Evolutionary conservation across 495 filamentous ascomycete species (phyloP).

Genomic region (Paragyromitra xinjiangensis): DNA sequence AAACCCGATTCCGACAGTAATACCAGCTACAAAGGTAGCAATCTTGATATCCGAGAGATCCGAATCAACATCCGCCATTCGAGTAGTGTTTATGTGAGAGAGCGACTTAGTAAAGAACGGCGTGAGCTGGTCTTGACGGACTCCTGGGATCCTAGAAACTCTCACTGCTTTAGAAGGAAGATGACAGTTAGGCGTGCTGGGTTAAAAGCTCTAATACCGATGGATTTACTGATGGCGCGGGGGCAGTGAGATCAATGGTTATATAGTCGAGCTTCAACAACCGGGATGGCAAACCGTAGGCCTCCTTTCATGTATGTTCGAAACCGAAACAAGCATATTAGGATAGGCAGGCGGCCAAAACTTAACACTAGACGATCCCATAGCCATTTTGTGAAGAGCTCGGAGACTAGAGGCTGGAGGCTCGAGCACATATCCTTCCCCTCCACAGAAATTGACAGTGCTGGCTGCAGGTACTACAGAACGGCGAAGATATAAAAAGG

Average conservation of each 20-base stretch:
- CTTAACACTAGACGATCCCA: not conserved
- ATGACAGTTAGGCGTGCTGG: not conserved
- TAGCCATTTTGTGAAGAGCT: not conserved
- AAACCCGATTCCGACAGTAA: slow-evolving; percentile 59
- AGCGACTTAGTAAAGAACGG: not conserved
- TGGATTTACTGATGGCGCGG: not conserved
- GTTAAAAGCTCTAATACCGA: not conserved
- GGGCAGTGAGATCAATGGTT: not conserved
- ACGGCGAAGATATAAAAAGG: not conserved
- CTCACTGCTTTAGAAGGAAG: not conserved
- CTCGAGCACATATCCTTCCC: slow-evolving; percentile 4
- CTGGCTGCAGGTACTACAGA: not conserved
- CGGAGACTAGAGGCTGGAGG: not conserved
- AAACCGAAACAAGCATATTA: not conserved
- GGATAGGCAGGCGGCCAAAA: not conserved
- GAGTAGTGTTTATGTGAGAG: not conserved
- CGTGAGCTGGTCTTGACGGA: not conserved
- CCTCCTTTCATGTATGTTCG: not conserved
- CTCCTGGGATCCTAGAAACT: not conserved
- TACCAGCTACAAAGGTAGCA: slow-evolving; percentile 58
- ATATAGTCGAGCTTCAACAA: not conserved
- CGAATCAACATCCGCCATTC: slow-evolving; percentile 29
- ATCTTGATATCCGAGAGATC: slow-evolving; percentile 50
- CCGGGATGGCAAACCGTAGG: not conserved
- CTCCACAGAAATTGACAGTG: not conserved